Evolutionary conservation across 345 rosid genomes (phyloP), one percentile per base, ranked within the genome.

Genomic region (Gossypium raimondii): DNA sequence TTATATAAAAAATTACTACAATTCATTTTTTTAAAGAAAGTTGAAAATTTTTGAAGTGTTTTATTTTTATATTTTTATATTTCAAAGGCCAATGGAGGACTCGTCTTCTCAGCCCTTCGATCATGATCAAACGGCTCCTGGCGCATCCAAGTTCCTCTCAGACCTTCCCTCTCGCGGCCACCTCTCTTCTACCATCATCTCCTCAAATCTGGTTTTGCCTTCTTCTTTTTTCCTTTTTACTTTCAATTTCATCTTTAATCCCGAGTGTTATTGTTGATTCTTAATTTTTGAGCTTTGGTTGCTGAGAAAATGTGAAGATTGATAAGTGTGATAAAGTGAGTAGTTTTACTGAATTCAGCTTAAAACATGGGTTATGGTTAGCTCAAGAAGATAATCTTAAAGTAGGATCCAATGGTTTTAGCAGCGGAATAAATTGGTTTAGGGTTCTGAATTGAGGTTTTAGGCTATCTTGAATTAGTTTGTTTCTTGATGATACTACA

Each of bases 91-190:
- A 73, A 90, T 91, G 97, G 98, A 88, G 84, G 87, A 76, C 55
- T 86, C 87, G 9, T 79, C 92, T 68, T 67, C 77, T 25, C 81
- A 78, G 68, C 81, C 78, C 38, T 81, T 81, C 17, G 87, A 84
- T 73, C 76, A 85, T 5, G 82, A 71, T 72, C 78, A 58, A 17
- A 67, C 69, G 78, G 78, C 80, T 76, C 14, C 78, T 24, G 68
- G 77, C 60, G 84, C 86, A 25, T 84, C 93, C 60, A 81, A 78
- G 75, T 85, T 88, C 73, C 98, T 93, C 62, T 58, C 89, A 47
- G 77, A 91, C 76, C 98, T 93, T 68, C 98, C 97, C 7, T 91
- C 93, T 73, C 91, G 89, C 34, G 97, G 94, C 70, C 86, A 85
- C 80, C 83, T 89, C 74, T 87, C 94, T 72, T 91, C 97, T 70